Percentiles rank a stretch among this genome's conserved stretches.
These are phyloP conservation scores for Colletotrichum destructivum DNA, from an alignment of 2,329 filamentous ascomycete genomes.

Conservation along the genomic window DNA sequence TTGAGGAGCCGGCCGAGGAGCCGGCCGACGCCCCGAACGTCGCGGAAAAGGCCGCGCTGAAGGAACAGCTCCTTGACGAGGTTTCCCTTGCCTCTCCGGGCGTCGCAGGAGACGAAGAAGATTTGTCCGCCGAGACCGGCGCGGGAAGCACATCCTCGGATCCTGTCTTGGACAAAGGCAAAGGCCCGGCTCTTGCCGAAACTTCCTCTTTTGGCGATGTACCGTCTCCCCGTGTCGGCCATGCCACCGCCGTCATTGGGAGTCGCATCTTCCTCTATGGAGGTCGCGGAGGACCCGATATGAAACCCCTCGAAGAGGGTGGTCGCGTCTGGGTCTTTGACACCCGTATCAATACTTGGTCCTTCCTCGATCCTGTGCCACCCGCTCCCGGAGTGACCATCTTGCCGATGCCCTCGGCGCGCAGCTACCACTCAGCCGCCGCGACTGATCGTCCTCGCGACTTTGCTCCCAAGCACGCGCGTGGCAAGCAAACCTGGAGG, in stretches of 20 bases:
- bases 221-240: conserved; percentile 79
- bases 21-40: conserved; percentile 43
- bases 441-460: conserved; percentile 71
- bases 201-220: conserved; percentile 57
- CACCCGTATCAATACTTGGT: conserved; percentile 75
- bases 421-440: conserved; percentile 79
- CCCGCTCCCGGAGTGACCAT: conserved; percentile 59
- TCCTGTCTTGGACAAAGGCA: conserved; percentile 56
- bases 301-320: conserved; percentile 80
- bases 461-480: conserved; percentile 55
- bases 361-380: conserved; percentile 70
- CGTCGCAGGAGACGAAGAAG: conserved; percentile 44
- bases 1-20: conserved; percentile 2
- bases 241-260: conserved; percentile 78
- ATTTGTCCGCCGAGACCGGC: conserved; percentile 28
- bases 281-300: conserved; percentile 78
- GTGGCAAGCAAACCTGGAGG: conserved; percentile 63
- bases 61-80: conserved; percentile 58
- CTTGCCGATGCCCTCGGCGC: conserved; percentile 68
- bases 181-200: conserved; percentile 47
- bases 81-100: conserved; percentile 56
- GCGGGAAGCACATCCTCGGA: conserved; percentile 26
- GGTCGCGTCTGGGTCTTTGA: conserved; percentile 85
- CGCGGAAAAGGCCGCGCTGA: conserved; percentile 43
- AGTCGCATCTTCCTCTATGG: conserved; percentile 85